These are phyloP conservation scores for Phytopythium ostracodes DNA, from an alignment of 352 stramenopile species.

Conservation along the genomic window DNA sequence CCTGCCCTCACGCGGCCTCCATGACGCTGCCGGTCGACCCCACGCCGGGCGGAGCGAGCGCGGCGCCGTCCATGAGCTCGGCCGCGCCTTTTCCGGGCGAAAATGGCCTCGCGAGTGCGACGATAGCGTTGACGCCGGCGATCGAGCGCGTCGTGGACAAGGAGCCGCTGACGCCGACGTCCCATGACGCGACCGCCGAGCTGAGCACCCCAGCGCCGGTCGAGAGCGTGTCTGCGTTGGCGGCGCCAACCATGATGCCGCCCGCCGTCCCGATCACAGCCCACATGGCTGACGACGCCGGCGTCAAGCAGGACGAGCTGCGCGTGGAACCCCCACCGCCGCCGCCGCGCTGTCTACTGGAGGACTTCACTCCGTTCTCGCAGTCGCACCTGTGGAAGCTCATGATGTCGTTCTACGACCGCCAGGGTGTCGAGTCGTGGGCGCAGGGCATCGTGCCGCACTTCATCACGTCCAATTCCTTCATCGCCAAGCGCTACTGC, in stretches of 20 bases:
- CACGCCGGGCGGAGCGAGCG: slow-evolving; percentile 9
- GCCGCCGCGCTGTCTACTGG: slow-evolving; percentile 67
- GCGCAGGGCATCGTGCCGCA: slow-evolving; percentile 92
- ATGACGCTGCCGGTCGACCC: slow-evolving; percentile 26
- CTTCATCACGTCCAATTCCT: slow-evolving; percentile 96
- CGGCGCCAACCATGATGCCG: background rate
- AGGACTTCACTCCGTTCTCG: slow-evolving; percentile 88
- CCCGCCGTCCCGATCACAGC: slow-evolving; percentile 1
- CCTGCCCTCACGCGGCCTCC: background rate
- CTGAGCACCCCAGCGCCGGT: background rate
- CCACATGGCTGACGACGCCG: background rate
- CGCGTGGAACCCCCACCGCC: slow-evolving; percentile 18
- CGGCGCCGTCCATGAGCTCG: background rate
- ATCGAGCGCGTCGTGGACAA: slow-evolving; percentile 3
- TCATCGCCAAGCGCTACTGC: slow-evolving; percentile 91
- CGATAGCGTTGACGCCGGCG: background rate
- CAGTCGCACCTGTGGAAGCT: slow-evolving; percentile 91
- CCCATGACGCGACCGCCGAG: background rate
- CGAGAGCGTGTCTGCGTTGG: background rate
- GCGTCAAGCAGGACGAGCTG: slow-evolving; percentile 51
- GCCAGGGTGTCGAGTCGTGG: slow-evolving; percentile 85
- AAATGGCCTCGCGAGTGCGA: background rate
- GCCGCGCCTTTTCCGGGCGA: background rate
- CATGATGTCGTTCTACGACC: slow-evolving; percentile 94
- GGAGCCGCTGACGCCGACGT: background rate